Conservation (phyloP, 2,329 filamentous ascomycete genomes). For the Grosmannia clavigera region DNA sequence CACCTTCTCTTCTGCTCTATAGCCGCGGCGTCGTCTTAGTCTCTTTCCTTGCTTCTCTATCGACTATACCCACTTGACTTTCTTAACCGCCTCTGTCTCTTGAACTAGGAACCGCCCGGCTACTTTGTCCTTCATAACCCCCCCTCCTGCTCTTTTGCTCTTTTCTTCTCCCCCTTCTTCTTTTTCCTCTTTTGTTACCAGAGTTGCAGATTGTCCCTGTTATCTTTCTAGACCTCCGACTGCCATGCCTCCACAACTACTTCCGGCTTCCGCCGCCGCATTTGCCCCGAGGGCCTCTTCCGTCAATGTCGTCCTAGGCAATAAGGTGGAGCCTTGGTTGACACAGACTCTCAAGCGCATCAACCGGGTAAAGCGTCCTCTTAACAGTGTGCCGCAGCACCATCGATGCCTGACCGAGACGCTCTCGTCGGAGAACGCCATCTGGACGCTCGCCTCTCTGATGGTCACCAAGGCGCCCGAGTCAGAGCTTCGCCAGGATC, state of each 20-base stretch:
- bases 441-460: slow-evolving; percentile 88
- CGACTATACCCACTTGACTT: neutral
- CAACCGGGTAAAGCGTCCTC: slow-evolving; percentile 88
- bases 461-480: slow-evolving; percentile 88
- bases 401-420: slow-evolving; percentile 92
- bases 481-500: slow-evolving; percentile 68
- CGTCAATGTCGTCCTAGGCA: slow-evolving; percentile 86
- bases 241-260: slow-evolving; percentile 70
- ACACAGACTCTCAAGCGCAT: slow-evolving; percentile 94
- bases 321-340: slow-evolving; percentile 91
- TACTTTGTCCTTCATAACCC: neutral
- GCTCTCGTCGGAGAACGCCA: slow-evolving; percentile 75
- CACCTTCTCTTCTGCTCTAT: slow-evolving; percentile 43
- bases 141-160: neutral
- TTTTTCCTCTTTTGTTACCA: neutral
- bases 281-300: slow-evolving; percentile 84
- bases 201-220: slow-evolving; percentile 6
- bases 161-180: neutral
- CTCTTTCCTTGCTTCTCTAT: slow-evolving; percentile 1
- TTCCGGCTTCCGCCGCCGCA: slow-evolving; percentile 89
- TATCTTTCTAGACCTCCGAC: slow-evolving; percentile 18
- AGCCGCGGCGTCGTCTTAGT: slow-evolving; percentile 38
- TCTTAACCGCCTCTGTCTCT: neutral
- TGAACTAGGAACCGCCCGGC: slow-evolving; percentile 12
- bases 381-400: slow-evolving; percentile 95